phyloP scores from a whole-genome alignment of 345 rosid genomes.

The Theobroma cacao region DNA sequence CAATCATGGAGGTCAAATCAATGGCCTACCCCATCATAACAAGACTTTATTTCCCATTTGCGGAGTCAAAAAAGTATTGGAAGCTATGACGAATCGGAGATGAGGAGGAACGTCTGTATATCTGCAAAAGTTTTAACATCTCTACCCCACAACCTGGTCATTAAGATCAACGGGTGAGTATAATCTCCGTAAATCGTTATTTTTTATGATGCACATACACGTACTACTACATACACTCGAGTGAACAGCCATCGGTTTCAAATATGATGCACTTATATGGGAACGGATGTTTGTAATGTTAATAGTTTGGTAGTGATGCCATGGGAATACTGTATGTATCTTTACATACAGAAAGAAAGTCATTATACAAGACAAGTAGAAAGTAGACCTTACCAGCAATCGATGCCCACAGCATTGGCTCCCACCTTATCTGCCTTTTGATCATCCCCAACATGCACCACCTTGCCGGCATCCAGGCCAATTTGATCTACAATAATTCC shows the following conservation, averaged over 20 bases:
- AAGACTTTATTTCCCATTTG: no score
- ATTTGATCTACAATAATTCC: slow-evolving; percentile 49
- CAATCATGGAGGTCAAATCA: background rate
- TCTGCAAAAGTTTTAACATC: slow-evolving; percentile 72
- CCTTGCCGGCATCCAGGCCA: slow-evolving; percentile 46
- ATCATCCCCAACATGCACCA: slow-evolving; percentile 84
- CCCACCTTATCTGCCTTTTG: slow-evolving; percentile 67
- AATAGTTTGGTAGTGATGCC: background rate
- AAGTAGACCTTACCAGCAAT: slow-evolving; percentile 61
- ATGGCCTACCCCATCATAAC: no score
- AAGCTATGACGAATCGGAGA: slow-evolving; percentile 23
- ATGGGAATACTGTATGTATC: background rate
- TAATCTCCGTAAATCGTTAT: background rate
- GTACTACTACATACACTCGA: background rate
- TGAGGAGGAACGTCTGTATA: slow-evolving; percentile 46
- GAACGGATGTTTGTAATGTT: background rate
- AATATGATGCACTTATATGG: background rate
- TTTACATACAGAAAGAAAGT: background rate
- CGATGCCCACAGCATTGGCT: slow-evolving; percentile 67
- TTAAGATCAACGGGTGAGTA: background rate
- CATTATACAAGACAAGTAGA: background rate
- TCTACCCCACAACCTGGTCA: slow-evolving; percentile 75
- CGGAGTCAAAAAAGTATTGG: background rate
- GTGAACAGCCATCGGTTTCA: background rate
- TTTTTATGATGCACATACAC: background rate